These are phyloP conservation scores for Fusarium sp. DNA, from an alignment of 2,329 filamentous ascomycete genomes.

Conservation along the genomic window DNA sequence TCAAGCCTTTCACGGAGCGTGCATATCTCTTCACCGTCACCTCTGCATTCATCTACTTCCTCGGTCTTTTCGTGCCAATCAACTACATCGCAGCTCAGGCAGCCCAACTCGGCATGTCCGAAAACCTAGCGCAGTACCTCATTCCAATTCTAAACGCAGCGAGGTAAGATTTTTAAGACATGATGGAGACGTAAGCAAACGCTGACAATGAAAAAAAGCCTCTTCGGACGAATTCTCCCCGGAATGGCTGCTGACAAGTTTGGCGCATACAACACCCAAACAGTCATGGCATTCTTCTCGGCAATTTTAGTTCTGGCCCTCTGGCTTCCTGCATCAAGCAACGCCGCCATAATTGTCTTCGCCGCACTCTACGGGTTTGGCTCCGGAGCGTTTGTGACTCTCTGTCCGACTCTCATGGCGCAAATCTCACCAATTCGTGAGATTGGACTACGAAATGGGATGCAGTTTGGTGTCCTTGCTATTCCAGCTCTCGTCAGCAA, in stretches of 20 bases:
- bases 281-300: constrained; percentile 53
- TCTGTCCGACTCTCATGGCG: constrained; percentile 46
- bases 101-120: constrained; percentile 41
- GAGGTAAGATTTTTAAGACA: constrained; percentile 14
- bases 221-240: constrained; percentile 49
- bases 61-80: constrained; percentile 50
- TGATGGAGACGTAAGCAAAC: not conserved
- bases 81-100: constrained; percentile 50
- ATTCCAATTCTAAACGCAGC: constrained; percentile 51
- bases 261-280: constrained; percentile 53
- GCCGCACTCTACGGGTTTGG: constrained; percentile 48
- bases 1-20: constrained; percentile 6
- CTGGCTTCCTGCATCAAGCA: constrained; percentile 47
- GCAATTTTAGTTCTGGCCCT: constrained; percentile 44
- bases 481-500: constrained; percentile 34
- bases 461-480: constrained; percentile 18
- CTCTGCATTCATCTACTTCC: constrained; percentile 45
- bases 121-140: constrained; percentile 47
- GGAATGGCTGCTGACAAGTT: constrained; percentile 49
- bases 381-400: constrained; percentile 47
- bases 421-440: constrained; percentile 64
- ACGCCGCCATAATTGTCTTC: constrained; percentile 43
- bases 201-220: constrained; percentile 23
- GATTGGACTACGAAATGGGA: constrained; percentile 63
- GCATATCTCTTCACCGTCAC: constrained; percentile 21